These are phyloP conservation scores for Parathielavia hyrcaniae DNA, from an alignment of 495 filamentous ascomycete genomes.

Conservation along the genomic window DNA sequence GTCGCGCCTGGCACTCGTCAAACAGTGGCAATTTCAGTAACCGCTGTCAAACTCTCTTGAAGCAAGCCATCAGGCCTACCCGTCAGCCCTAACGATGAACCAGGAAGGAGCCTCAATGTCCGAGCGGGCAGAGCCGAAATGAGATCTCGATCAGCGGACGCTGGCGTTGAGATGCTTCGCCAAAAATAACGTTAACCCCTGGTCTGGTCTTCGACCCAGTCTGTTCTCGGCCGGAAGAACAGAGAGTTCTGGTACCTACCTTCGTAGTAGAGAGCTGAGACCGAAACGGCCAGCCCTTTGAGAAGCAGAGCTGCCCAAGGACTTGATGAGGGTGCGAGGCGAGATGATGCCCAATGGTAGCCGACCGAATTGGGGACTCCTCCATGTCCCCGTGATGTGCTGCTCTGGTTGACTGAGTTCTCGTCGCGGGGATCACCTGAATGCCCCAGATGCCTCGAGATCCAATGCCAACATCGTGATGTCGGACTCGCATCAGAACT, in stretches of 20 bases:
- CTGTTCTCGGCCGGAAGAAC: not conserved
- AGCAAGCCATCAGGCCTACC: slow-evolving; percentile 9
- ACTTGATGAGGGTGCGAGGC: not conserved
- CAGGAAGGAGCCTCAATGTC: slow-evolving; percentile 2
- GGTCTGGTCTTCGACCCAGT: too few relatives aligned
- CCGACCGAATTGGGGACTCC: slow-evolving; percentile 5
- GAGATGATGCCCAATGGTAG: slow-evolving; percentile 15
- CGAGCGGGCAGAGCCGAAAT: slow-evolving; percentile 3
- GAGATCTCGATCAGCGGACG: slow-evolving; percentile 21
- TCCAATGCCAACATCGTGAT: not conserved
- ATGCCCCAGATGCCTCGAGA: not conserved
- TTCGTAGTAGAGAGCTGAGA: too few relatives aligned
- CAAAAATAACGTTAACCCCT: slow-evolving; percentile 13
- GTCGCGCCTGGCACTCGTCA: slow-evolving; percentile 19
- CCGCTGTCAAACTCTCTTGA: slow-evolving; percentile 19
- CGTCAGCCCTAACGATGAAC: slow-evolving; percentile 11
- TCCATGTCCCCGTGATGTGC: not conserved
- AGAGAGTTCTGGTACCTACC: not conserved
- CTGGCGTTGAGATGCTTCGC: slow-evolving; percentile 3
- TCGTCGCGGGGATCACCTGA: not conserved
- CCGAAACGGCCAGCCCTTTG: not conserved
- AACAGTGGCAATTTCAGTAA: slow-evolving; percentile 31
- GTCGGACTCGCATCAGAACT: too few relatives aligned
- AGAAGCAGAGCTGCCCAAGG: slow-evolving; percentile 10
- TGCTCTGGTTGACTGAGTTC: not conserved